phyloP scores from a whole-genome alignment of 148 eudicot genomes.

The Vaccinium myrtillus region DNA sequence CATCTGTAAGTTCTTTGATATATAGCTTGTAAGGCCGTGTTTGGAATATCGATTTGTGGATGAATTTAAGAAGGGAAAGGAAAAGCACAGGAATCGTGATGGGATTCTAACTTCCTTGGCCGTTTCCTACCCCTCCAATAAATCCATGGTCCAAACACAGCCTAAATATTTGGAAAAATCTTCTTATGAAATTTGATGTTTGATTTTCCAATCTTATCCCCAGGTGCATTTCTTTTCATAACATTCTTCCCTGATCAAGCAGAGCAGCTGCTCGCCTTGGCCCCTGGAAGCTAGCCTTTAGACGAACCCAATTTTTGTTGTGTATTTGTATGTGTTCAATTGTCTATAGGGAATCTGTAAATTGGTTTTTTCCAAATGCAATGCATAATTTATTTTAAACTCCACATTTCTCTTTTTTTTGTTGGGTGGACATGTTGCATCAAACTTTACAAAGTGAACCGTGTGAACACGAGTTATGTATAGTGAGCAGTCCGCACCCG shows the following conservation, averaged over 20 bases:
- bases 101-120: not conserved
- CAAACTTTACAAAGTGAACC: not conserved
- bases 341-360: not conserved
- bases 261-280: slow-evolving; percentile 54
- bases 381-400: not conserved
- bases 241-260: slow-evolving; percentile 88
- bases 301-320: slow-evolving; percentile 8
- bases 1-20: slow-evolving; percentile 52
- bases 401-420: not conserved
- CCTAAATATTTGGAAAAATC: not conserved
- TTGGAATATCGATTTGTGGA: not conserved
- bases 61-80: not conserved
- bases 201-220: not conserved
- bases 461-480: not conserved
- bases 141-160: not conserved
- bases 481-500: not conserved
- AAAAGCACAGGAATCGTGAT: not conserved
- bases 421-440: not conserved
- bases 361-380: not conserved
- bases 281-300: slow-evolving; percentile 51
- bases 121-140: not conserved
- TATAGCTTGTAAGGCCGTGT: not conserved
- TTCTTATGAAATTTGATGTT: not conserved
- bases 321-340: not conserved
- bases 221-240: slow-evolving; percentile 72